Conservation (phyloP, 495 filamentous ascomycete species). For the Penicillium bovifimosum region DNA sequence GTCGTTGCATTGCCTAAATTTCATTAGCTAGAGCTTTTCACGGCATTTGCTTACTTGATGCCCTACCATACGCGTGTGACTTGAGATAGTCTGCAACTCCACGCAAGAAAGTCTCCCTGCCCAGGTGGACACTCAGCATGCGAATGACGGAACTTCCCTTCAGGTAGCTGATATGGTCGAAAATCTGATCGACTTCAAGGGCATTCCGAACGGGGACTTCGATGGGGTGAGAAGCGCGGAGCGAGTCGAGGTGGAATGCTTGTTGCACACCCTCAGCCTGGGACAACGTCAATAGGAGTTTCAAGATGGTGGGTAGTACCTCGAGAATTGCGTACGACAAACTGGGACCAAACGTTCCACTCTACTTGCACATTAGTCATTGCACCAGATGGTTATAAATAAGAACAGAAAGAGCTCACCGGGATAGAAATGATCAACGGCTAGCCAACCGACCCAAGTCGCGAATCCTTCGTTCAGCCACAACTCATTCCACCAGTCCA, state of each 20-base stretch:
- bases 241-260: conserved; percentile 81
- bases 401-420: conserved; percentile 32
- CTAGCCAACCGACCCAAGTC: conserved; percentile 96
- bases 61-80: conserved; percentile 65
- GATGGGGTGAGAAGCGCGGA: conserved; percentile 89
- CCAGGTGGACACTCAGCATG: conserved; percentile 86
- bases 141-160: conserved; percentile 94
- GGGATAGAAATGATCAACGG: conserved; percentile 84
- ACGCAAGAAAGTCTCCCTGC: conserved; percentile 75
- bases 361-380: conserved; percentile 41
- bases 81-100: conserved; percentile 88
- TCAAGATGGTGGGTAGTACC: conserved; percentile 33
- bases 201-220: conserved; percentile 88
- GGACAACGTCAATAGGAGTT: conserved; percentile 32
- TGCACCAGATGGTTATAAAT: neutral
- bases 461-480: conserved; percentile 98
- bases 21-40: neutral
- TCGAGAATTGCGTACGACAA: conserved; percentile 65
- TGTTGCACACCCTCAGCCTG: conserved; percentile 84
- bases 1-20: conserved; percentile 79
- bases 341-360: conserved; percentile 94
- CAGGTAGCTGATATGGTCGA: conserved; percentile 90
- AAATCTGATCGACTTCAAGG: conserved; percentile 92
- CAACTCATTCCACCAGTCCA: conserved; percentile 86
- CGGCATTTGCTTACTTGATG: neutral